Percentiles rank a stretch among this genome's conserved stretches.
These are phyloP conservation scores for Ceratobasidium sp. DNA, from an alignment of 1,284 basidiomycete species.

Conservation along the genomic window DNA sequence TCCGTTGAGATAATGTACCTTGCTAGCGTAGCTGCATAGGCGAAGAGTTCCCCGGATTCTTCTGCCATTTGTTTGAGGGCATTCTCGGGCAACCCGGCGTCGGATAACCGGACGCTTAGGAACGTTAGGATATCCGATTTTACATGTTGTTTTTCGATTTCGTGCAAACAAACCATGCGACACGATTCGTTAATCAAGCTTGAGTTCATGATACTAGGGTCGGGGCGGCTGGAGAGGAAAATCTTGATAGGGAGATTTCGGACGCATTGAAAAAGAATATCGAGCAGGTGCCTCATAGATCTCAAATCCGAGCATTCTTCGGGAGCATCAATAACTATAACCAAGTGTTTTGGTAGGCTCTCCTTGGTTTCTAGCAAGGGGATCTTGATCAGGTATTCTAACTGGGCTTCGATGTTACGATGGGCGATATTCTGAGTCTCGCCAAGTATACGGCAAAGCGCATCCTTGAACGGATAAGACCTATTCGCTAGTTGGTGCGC, in stretches of 20 bases:
- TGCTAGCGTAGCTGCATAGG: slow-evolving; percentile 22
- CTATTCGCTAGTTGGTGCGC: slow-evolving; percentile 39
- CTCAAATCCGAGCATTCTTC: slow-evolving; percentile 33
- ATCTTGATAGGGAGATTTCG: slow-evolving; percentile 7
- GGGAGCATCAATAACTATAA: slow-evolving; percentile 38
- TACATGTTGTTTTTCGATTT: slow-evolving; percentile 17
- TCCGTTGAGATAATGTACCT: background rate
- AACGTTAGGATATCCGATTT: slow-evolving; percentile 17
- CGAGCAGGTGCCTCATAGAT: slow-evolving; percentile 2
- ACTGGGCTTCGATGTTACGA: slow-evolving; percentile 10
- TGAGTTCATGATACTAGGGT: background rate
- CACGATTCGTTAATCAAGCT: no score
- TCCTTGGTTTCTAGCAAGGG: slow-evolving; percentile 12
- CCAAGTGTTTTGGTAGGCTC: background rate
- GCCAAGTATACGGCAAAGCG: slow-evolving; percentile 4
- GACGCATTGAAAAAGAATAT: background rate
- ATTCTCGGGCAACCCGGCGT: background rate
- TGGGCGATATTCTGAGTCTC: background rate
- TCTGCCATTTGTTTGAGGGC: background rate
- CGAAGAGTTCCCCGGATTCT: slow-evolving; percentile 16
- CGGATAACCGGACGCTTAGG: background rate
- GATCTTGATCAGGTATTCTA: slow-evolving; percentile 18
- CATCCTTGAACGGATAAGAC: slow-evolving; percentile 8
- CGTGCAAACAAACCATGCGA: background rate
- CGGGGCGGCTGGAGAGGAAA: slow-evolving; percentile 39